phyloP scores from a whole-genome alignment of 225 moss, liverwort and hornwort genomes.

The Straminergon stramineum region DNA sequence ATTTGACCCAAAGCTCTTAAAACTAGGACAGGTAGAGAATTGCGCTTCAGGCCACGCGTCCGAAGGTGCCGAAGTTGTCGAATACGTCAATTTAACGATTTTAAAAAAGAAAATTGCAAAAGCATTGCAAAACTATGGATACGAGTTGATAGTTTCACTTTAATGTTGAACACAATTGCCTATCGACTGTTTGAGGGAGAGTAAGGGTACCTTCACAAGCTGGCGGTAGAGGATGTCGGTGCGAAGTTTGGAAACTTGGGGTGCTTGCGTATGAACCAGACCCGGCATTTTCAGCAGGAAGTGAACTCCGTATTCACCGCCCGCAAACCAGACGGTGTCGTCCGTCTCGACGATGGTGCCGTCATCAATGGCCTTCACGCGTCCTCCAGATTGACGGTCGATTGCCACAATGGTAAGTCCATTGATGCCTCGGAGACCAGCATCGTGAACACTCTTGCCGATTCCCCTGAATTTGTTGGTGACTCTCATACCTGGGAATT shows the following conservation, averaged over 20 bases:
- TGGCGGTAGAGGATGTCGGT: slow-evolving; percentile 17
- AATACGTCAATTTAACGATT: background rate
- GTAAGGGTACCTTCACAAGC: slow-evolving; percentile 9
- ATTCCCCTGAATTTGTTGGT: slow-evolving; percentile 4
- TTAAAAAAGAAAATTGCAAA: background rate
- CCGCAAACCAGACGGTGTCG: slow-evolving; percentile 3
- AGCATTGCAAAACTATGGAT: background rate
- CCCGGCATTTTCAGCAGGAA: slow-evolving; percentile 16
- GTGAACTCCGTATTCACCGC: background rate
- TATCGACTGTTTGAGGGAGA: background rate
- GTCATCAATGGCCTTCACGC: slow-evolving; percentile 3
- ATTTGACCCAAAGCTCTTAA: background rate
- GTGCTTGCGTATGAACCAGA: slow-evolving; percentile 15
- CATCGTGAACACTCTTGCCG: slow-evolving; percentile 11
- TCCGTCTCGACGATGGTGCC: slow-evolving; percentile 1
- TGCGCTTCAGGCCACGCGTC: background rate
- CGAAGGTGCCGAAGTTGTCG: background rate
- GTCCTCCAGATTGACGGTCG: slow-evolving; percentile 9
- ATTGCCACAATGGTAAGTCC: slow-evolving; percentile 13
- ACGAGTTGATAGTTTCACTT: background rate
- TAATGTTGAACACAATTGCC: background rate
- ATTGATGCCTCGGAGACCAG: slow-evolving; percentile 16
- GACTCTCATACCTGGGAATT: slow-evolving; percentile 3
- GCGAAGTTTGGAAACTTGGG: slow-evolving; percentile 10
- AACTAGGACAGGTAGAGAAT: background rate